Conservation (phyloP, 441 rosid species). For the Pelargonium myrrhifolium region DNA sequence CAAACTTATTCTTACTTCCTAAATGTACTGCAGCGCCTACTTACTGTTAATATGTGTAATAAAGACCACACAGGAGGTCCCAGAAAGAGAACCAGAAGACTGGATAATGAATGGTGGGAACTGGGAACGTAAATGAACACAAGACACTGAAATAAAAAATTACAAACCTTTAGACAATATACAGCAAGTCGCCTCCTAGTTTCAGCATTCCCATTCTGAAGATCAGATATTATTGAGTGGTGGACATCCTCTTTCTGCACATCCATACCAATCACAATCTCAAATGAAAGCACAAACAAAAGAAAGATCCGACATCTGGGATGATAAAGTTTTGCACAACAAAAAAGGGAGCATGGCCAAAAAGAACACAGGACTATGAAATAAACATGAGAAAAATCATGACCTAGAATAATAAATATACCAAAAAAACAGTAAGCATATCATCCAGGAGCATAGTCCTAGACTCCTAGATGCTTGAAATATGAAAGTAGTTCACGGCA, state of each 20-base stretch:
- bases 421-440: too few relatives aligned
- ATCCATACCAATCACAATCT: neutral
- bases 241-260: conserved; percentile 96
- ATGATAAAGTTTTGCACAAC: too few relatives aligned
- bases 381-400: too few relatives aligned
- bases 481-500: too few relatives aligned
- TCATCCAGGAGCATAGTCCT: too few relatives aligned
- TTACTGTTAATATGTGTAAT: neutral
- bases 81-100: neutral
- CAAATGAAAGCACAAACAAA: neutral
- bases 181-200: conserved; percentile 98
- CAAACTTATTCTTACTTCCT: too few relatives aligned
- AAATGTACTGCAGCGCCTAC: too few relatives aligned
- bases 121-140: conserved; percentile 11
- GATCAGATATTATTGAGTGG: conserved; percentile 96
- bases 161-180: conserved; percentile 82
- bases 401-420: too few relatives aligned
- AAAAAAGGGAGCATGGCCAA: too few relatives aligned
- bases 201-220: conserved; percentile 97
- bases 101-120: too few relatives aligned
- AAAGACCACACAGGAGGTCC: neutral
- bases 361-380: too few relatives aligned
- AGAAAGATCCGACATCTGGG: neutral
- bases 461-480: too few relatives aligned
- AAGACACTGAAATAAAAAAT: conserved; percentile 11